phyloP scores from a whole-genome alignment of 1,284 basidiomycete genomes.

The Naganishia albida region DNA sequence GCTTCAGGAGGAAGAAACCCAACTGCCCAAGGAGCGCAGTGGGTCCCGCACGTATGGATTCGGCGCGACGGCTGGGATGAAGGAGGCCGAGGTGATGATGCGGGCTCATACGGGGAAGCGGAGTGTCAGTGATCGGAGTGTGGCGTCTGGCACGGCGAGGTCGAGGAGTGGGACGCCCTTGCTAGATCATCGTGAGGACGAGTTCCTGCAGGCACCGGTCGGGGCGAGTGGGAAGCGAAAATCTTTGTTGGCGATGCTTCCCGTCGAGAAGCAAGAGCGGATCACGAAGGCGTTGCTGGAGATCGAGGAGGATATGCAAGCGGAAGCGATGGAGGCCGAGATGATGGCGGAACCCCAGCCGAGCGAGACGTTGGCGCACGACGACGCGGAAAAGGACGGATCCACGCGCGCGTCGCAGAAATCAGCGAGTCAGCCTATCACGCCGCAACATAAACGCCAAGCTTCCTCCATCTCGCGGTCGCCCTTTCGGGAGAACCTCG shows the following conservation, averaged over 20 bases:
- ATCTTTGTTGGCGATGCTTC: conserved; percentile 25
- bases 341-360: conserved; percentile 11
- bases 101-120: conserved; percentile 5
- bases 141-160: not conserved
- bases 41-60: conserved; percentile 24
- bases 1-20: not conserved
- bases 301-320: conserved; percentile 29
- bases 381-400: not conserved
- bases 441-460: conserved; percentile 9
- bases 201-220: not conserved
- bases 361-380: conserved; percentile 5
- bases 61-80: conserved; percentile 27
- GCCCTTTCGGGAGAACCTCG: conserved; percentile 28
- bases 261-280: conserved; percentile 19
- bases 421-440: not conserved
- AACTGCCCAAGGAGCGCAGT: not conserved
- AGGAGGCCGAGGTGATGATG: conserved; percentile 26
- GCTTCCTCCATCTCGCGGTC: conserved; percentile 28
- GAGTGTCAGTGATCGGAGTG: conserved; percentile 1
- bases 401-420: conserved; percentile 19
- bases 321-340: conserved; percentile 3
- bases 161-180: not conserved
- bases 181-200: not conserved
- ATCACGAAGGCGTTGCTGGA: conserved; percentile 20
- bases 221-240: conserved; percentile 10